These are phyloP conservation scores for Arthrobotrys megalospora DNA, from an alignment of 2,329 filamentous ascomycete genomes.

Conservation along the genomic window DNA sequence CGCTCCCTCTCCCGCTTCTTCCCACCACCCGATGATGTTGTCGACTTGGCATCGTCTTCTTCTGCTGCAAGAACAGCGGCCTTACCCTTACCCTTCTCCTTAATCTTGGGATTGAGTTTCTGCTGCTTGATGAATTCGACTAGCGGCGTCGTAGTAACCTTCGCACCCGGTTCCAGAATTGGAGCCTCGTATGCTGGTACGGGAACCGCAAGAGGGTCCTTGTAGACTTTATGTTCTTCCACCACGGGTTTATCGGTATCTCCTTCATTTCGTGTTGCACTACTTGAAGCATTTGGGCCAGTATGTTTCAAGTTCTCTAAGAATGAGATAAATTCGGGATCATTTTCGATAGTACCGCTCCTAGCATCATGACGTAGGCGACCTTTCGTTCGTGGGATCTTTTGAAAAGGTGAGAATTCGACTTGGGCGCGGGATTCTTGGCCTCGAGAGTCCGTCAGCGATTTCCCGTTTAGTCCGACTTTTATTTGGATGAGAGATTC, in stretches of 20 bases:
- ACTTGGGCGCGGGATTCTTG: constrained; percentile 73
- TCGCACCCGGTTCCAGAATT: constrained; percentile 68
- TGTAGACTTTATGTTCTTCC: constrained; percentile 63
- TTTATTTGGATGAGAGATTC: constrained; percentile 73
- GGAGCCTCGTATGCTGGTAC: constrained; percentile 60
- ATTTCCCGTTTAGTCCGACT: constrained; percentile 74
- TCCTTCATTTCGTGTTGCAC: constrained; percentile 70
- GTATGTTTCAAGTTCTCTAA: constrained; percentile 87
- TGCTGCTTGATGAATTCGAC: constrained; percentile 93
- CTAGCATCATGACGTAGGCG: constrained; percentile 84
- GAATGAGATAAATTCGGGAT: constrained; percentile 95
- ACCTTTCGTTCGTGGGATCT: constrained; percentile 76
- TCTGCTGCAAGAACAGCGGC: constrained; percentile 45
- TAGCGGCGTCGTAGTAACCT: constrained; percentile 85
- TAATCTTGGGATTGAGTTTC: constrained; percentile 76
- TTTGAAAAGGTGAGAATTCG: constrained; percentile 87
- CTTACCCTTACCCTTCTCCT: constrained; percentile 64
- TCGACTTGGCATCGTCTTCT: constrained; percentile 56
- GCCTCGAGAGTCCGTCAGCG: constrained; percentile 84
- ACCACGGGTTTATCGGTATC: constrained; percentile 71
- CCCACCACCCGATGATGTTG: constrained; percentile 44
- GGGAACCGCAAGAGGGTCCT: constrained; percentile 63
- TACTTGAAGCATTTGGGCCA: constrained; percentile 68
- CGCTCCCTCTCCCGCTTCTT: constrained; percentile 55
- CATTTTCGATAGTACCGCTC: constrained; percentile 95